A percentile compares a stretch with the other conserved stretches of the same genome.
These are phyloP conservation scores for Solanum lycopersicoides DNA, from an alignment of 257 asterid genomes.

Conservation along the genomic window DNA sequence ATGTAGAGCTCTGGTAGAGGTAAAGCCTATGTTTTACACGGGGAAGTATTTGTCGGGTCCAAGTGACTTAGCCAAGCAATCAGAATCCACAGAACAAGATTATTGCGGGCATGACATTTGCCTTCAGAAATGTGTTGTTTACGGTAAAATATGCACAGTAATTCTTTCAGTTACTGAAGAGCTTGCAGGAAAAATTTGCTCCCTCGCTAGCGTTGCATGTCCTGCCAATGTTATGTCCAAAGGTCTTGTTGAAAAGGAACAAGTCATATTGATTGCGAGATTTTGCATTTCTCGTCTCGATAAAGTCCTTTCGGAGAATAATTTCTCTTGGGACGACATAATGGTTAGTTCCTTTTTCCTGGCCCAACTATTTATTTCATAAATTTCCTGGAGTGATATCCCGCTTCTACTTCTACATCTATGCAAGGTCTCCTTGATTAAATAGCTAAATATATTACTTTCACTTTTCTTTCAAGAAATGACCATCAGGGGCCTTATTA, in stretches of 20 bases:
- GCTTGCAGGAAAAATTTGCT: conserved; percentile 35
- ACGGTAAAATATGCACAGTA: conserved; percentile 55
- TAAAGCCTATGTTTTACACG: conserved; percentile 71
- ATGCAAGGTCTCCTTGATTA: neutral
- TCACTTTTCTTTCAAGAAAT: neutral
- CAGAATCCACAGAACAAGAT: conserved; percentile 17
- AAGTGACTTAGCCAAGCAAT: conserved; percentile 19
- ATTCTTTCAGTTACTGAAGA: conserved; percentile 47
- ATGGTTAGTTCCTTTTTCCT: conserved; percentile 43
- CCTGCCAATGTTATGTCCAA: conserved; percentile 12
- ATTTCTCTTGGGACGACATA: conserved; percentile 63
- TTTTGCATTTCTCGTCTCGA: conserved; percentile 65
- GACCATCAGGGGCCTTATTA: neutral
- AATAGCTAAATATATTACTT: neutral
- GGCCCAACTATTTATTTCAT: neutral
- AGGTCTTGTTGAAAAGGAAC: conserved; percentile 21
- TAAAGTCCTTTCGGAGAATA: conserved; percentile 39
- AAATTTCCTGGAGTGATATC: neutral
- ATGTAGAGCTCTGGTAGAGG: conserved; percentile 77
- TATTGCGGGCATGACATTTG: conserved; percentile 62
- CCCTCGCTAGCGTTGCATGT: conserved; percentile 6
- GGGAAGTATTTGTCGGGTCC: conserved; percentile 28
- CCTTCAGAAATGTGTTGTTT: conserved; percentile 46
- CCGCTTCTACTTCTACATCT: neutral
- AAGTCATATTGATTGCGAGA: conserved; percentile 33